Evolutionary conservation across 345 rosid species (phyloP), one percentile per base, ranked within the genome.

Genomic region (Mercurialis annua): DNA sequence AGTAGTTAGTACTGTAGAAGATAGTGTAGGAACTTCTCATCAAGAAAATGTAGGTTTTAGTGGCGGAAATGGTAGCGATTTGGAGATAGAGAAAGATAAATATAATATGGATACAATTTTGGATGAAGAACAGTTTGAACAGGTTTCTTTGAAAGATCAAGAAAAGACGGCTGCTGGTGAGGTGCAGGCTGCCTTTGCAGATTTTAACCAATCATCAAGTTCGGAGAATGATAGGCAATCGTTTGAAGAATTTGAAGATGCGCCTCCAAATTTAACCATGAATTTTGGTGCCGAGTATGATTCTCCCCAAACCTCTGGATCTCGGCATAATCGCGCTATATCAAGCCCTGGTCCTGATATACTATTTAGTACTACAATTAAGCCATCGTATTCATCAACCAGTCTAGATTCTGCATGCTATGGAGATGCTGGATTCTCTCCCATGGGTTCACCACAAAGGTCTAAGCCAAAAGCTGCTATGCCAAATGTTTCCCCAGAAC

Each of bases 401-500:
- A 81, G 85, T 74, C 67, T 85, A 68, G 92, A 91, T 81, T 82
- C 91, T 26, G 77, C 68, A 38, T 68, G 59, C 43, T 69, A 65
- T 62, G 73, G 62, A 12, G 89, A 77, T 66, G 48, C 70, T 67
- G 84, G 84, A 55, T 81, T 66, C 74, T 89, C 92, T 48, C 78
- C 87, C 8, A 59, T 81, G 62, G 87, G 81, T 75, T 87, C 95
- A 40, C 96, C 96, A 6, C 87, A 77, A 62, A 85, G 70, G 69
- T 69, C 81, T 43, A 89, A 84, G 78, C 85, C 85, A 55, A 94
- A 87, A 80, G 82, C 87, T 67, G 78, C 75, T 9, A 75, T 85
- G 87, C 98, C 99, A 56, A 89, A 89, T 72, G 98, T 94, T 43
- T 89, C 99, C 74, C 99, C 99, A 16, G 99, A 94, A 81, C 81